Evolutionary conservation across 306 rosid species (phyloP).

Genomic region (Bauhinia variegata): DNA sequence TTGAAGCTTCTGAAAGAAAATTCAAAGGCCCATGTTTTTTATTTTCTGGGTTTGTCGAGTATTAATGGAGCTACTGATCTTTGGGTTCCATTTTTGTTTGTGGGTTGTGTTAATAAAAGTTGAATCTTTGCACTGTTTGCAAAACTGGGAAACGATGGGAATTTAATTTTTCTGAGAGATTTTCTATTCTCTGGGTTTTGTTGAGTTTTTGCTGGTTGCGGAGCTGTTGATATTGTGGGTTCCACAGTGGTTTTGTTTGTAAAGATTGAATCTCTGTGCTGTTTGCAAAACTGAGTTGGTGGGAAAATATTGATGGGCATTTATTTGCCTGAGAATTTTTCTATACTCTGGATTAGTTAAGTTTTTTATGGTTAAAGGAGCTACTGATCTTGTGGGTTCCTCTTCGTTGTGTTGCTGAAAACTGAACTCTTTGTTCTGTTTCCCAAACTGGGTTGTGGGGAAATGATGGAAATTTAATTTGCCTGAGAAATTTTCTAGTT

Average conservation of each 20-base stretch:
- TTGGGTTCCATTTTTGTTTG: constrained; percentile 4
- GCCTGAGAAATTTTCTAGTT: constrained; percentile 4
- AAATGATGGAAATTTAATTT: constrained; percentile 13
- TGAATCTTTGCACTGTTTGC: constrained; percentile 33
- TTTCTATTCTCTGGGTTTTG: too few species aligned
- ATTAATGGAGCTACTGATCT: neutral
- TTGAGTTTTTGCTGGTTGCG: too few species aligned
- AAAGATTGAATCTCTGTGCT: constrained; percentile 36
- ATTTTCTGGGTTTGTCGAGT: neutral
- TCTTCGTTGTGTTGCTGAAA: constrained; percentile 25
- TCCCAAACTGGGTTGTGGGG: constrained; percentile 32
- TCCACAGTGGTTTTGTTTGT: neutral
- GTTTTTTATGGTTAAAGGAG: too few species aligned
- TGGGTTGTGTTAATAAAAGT: constrained; percentile 25
- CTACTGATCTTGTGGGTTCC: neutral
- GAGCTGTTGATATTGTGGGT: too few species aligned
- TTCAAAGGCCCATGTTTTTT: neutral
- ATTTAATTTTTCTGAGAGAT: constrained; percentile 1
- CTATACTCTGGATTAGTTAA: too few species aligned
- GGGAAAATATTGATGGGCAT: constrained; percentile 14
- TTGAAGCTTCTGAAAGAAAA: neutral
- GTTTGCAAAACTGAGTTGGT: constrained; percentile 37
- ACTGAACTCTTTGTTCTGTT: constrained; percentile 34
- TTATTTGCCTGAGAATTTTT: constrained; percentile 3
- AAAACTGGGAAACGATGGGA: constrained; percentile 26